A percentile compares a stretch with the other conserved stretches of the same genome.
Conservation (phyloP, 768 basidiomycete species). For the Chalciporus chontae region DNA sequence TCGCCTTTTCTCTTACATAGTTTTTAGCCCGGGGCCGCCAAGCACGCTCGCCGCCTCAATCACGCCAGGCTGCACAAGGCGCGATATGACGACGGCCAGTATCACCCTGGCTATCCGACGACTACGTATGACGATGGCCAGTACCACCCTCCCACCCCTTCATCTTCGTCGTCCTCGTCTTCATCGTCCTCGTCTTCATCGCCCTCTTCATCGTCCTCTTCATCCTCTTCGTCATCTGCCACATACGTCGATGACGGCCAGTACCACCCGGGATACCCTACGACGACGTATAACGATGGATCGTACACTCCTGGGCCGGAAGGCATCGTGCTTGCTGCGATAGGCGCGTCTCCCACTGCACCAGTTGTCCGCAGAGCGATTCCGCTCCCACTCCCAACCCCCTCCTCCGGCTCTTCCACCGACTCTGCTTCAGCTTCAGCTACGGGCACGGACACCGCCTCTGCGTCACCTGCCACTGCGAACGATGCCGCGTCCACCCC, state of each 20-base stretch:
- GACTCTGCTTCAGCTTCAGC: no score
- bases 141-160: slow-evolving; percentile 1
- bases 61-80: slow-evolving; percentile 7
- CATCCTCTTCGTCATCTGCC: background rate
- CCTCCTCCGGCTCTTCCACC: no score
- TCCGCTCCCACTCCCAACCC: background rate
- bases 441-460: background rate
- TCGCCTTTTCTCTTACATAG: slow-evolving; percentile 2
- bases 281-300: background rate
- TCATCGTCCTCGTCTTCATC: background rate
- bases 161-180: background rate
- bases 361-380: background rate
- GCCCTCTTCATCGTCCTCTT: background rate
- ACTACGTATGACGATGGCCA: slow-evolving; percentile 5
- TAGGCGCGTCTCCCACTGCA: background rate
- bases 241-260: slow-evolving; percentile 12
- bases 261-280: slow-evolving; percentile 20
- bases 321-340: background rate
- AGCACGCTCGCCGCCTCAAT: slow-evolving; percentile 14
- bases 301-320: slow-evolving; percentile 1
- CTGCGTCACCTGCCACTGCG: background rate
- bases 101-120: slow-evolving; percentile 21
- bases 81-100: slow-evolving; percentile 19
- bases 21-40: slow-evolving; percentile 8
- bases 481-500: background rate